Evolutionary conservation across 768 basidiomycete genomes (phyloP).

Genomic region (Pisolithus orientalis): DNA sequence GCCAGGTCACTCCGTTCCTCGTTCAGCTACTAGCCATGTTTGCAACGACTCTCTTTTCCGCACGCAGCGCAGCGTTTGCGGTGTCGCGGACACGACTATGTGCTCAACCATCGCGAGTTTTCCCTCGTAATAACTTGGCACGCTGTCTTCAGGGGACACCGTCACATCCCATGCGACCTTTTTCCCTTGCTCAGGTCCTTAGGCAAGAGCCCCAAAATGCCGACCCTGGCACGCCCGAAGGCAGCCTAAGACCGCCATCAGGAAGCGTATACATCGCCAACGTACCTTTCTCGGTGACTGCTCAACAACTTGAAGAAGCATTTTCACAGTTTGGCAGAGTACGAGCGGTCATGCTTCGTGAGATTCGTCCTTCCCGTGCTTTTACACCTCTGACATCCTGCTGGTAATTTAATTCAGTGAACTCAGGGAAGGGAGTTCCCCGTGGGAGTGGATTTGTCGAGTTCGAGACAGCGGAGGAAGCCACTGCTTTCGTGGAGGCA

Average conservation of each 20-base stretch:
- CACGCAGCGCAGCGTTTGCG: constrained; percentile 8
- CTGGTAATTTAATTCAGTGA: constrained; percentile 12
- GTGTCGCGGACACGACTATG: constrained; percentile 3
- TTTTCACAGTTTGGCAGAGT: constrained; percentile 42
- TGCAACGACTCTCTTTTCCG: constrained; percentile 14
- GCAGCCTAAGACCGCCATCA: constrained; percentile 19
- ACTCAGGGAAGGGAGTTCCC: constrained; percentile 28
- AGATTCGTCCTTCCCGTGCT: constrained; percentile 14
- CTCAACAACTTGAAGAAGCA: constrained; percentile 33
- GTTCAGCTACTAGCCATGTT: constrained; percentile 11
- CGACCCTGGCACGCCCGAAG: constrained; percentile 1
- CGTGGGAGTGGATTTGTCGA: constrained; percentile 44
- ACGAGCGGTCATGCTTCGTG: constrained; percentile 33
- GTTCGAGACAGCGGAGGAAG: constrained; percentile 33
- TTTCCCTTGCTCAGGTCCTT: constrained; percentile 11
- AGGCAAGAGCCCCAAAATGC: background rate
- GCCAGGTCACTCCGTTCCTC: no score
- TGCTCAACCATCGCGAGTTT: constrained; percentile 11
- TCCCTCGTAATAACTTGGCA: constrained; percentile 5
- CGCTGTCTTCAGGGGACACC: background rate
- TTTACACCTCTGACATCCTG: background rate
- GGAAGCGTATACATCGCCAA: constrained; percentile 43
- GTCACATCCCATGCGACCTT: constrained; percentile 7
- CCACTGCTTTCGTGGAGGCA: constrained; percentile 31
- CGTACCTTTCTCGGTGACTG: constrained; percentile 43